Conservation (phyloP, 2,329 filamentous ascomycete genomes). For the Trichoderma gracile region DNA sequence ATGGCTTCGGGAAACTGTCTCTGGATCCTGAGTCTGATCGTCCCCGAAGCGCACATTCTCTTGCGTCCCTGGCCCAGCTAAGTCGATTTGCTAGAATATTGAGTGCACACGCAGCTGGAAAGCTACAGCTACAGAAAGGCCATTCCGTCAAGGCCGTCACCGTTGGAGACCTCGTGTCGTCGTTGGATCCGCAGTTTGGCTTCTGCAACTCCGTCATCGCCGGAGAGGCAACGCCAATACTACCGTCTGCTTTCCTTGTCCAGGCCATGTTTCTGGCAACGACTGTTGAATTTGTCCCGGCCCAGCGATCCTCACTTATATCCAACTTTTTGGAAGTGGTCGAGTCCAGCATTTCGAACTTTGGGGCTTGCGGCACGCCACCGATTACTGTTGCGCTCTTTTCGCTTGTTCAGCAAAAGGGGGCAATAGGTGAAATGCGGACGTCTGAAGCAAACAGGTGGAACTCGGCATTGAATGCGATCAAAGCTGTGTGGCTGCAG, state of each 20-base stretch:
- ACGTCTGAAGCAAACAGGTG: conserved; percentile 16
- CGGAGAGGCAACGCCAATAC: conserved; percentile 4
- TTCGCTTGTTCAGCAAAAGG: conserved; percentile 15
- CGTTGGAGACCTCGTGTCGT: conserved; percentile 17
- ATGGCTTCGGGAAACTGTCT: conserved; percentile 11
- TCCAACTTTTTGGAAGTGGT: conserved; percentile 20
- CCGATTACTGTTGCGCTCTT: conserved; percentile 14
- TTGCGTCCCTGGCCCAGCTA: background rate
- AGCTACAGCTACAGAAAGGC: background rate
- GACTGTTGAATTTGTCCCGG: conserved; percentile 16
- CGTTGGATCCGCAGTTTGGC: conserved; percentile 16
- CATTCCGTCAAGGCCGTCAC: background rate
- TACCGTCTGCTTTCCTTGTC: conserved; percentile 10
- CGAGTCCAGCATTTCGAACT: conserved; percentile 17
- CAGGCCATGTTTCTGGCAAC: conserved; percentile 19
- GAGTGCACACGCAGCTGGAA: conserved; percentile 1
- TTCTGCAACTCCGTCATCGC: conserved; percentile 22
- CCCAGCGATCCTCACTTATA: conserved; percentile 16
- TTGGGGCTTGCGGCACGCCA: conserved; percentile 13
- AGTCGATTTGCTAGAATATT: conserved; percentile 16
- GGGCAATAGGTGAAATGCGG: conserved; percentile 12
- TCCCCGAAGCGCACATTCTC: background rate
- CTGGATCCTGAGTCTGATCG: background rate
- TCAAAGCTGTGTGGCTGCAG: conserved; percentile 10
- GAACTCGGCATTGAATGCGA: conserved; percentile 8